These are phyloP conservation scores for Thielaviopsis euricoi DNA, from an alignment of 2,329 filamentous ascomycete genomes.

Conservation along the genomic window DNA sequence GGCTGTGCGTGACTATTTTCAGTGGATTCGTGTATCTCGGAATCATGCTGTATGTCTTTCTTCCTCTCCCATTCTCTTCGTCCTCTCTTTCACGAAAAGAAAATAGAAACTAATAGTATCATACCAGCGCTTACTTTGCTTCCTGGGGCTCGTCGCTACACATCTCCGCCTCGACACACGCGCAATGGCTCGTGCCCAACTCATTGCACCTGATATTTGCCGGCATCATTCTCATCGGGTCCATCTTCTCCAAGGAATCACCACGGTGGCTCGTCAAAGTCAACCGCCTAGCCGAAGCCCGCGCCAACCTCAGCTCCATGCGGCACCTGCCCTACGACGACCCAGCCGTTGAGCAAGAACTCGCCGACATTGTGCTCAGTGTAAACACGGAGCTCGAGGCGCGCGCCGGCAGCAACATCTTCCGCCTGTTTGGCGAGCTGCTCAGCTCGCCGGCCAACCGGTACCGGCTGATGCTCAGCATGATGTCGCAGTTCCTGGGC, in stretches of 20 bases:
- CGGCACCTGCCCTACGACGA: slow-evolving; percentile 48
- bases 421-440: slow-evolving; percentile 52
- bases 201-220: slow-evolving; percentile 66
- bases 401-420: slow-evolving; percentile 45
- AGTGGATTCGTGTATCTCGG: slow-evolving; percentile 50
- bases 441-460: slow-evolving; percentile 51
- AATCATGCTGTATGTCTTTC: slow-evolving; percentile 39
- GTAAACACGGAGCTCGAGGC: slow-evolving; percentile 58
- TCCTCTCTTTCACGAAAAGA: neutral
- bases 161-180: slow-evolving; percentile 28
- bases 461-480: slow-evolving; percentile 53
- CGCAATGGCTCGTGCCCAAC: slow-evolving; percentile 50
- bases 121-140: slow-evolving; percentile 47
- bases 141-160: slow-evolving; percentile 43
- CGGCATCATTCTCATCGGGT: slow-evolving; percentile 51
- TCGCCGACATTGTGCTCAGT: slow-evolving; percentile 42
- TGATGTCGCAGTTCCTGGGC: slow-evolving; percentile 52
- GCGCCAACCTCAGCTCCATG: slow-evolving; percentile 36
- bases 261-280: slow-evolving; percentile 55
- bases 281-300: slow-evolving; percentile 41
- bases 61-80: neutral
- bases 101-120: slow-evolving; percentile 1
- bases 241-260: slow-evolving; percentile 52
- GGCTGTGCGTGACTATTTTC: slow-evolving; percentile 50
- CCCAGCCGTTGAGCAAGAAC: slow-evolving; percentile 31